A percentile compares a stretch with the other conserved stretches of the same genome.
phyloP scores from a whole-genome alignment of 2,329 filamentous ascomycete species.

The Aspergillus jensenii region DNA sequence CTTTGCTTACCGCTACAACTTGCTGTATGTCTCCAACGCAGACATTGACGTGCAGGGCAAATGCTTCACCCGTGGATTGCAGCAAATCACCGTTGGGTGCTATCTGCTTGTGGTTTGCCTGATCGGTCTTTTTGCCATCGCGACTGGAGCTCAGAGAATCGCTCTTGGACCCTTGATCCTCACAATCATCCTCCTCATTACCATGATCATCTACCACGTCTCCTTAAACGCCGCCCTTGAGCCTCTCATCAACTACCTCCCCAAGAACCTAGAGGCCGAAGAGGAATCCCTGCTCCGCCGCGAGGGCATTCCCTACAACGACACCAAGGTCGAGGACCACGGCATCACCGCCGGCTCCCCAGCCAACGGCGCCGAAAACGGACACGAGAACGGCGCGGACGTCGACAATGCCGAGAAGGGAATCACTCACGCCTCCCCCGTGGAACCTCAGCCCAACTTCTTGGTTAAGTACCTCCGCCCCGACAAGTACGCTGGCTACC shows the following conservation, averaged over 20 bases:
- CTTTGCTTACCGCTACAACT: slow-evolving; percentile 83
- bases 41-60: slow-evolving; percentile 84
- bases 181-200: slow-evolving; percentile 73
- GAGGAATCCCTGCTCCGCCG: slow-evolving; percentile 49
- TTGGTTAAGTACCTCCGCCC: slow-evolving; percentile 67
- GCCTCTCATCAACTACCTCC: slow-evolving; percentile 76
- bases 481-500: slow-evolving; percentile 73
- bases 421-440: slow-evolving; percentile 22
- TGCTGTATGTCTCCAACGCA: slow-evolving; percentile 82
- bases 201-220: slow-evolving; percentile 74
- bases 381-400: slow-evolving; percentile 16
- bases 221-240: slow-evolving; percentile 69
- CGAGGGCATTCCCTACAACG: slow-evolving; percentile 18
- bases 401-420: slow-evolving; percentile 39
- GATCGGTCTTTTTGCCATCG: slow-evolving; percentile 78
- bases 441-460: slow-evolving; percentile 35
- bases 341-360: slow-evolving; percentile 14
- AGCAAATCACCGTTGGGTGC: slow-evolving; percentile 79
- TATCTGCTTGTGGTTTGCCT: slow-evolving; percentile 82
- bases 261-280: slow-evolving; percentile 66
- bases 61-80: slow-evolving; percentile 81
- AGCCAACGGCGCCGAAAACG: neutral
- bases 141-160: slow-evolving; percentile 59
- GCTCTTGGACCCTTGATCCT: slow-evolving; percentile 69
- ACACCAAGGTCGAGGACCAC: slow-evolving; percentile 20